Evolutionary conservation across 2,329 filamentous ascomycete genomes (phyloP), one percentile per base, ranked within the genome.

Genomic region (Mycosphaerella arachidis): DNA sequence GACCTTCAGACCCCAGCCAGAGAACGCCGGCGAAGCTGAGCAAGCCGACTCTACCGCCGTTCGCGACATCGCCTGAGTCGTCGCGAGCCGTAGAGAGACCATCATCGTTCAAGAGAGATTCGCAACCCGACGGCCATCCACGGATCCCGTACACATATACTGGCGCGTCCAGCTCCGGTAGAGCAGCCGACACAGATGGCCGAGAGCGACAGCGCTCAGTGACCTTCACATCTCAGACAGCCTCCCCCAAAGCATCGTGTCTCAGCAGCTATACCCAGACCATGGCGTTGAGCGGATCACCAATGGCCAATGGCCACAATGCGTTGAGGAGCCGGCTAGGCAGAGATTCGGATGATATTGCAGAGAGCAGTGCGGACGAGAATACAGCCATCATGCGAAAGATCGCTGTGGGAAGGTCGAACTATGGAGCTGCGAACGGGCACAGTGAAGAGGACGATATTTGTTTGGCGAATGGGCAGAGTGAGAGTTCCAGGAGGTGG

Each of bases 331-430:
- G 58, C 27, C 56, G 58, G n/a, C 30, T 52, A 20, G 53, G 35
- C 8, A 45, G 60, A 30, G 58, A 59, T 16, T 58, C 60, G 51
- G 66, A 66, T 18, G 63, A 66, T 29, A 63, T 66, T n/a, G 65
- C 53, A 8, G 72, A 74, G 55, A 74, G 72, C 56, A 74, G 72
- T 55, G 73, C 72, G 40, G 74, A 77, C 57, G 77, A 79, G 62
- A 75, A 68, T 55, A 79, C 78, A 20, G 73, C 72, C 35, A 78
- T 80, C 20, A 61, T 78, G 18, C 61, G 68, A 31, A 63, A 68
- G 46, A 57, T 29, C 20, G 55, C 40, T 12, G 40, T 27, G 4
- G 46, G 18, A 33, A 43, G 48, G 20, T 43, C 53, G 10, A 60
- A 53, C 29, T 71, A 71, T 62, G 70, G 68, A 18, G 66, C 68